Evolutionary conservation across 257 asterid species (phyloP).

Genomic region (Knoxia roxburghii): DNA sequence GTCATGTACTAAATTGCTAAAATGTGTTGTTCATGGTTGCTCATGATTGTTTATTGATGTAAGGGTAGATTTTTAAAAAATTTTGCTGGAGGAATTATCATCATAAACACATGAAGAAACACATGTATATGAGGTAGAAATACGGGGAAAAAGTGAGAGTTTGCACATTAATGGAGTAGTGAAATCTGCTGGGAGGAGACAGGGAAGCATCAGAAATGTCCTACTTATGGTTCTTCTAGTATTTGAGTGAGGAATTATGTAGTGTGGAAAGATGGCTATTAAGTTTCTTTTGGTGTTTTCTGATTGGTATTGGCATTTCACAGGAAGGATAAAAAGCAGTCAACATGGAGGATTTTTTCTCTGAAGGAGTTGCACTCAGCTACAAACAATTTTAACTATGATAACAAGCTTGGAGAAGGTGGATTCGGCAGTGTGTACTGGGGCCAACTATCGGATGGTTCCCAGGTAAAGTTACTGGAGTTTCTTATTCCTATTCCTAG

Average conservation of each 20-base stretch:
- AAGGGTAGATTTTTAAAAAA: neutral
- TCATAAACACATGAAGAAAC: too few relatives aligned
- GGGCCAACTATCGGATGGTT: conserved; percentile 99
- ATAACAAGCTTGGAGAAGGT: conserved; percentile 99
- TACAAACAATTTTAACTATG: conserved; percentile 90
- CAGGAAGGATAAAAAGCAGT: conserved; percentile 30
- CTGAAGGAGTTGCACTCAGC: conserved; percentile 90
- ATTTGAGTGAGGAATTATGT: too few relatives aligned
- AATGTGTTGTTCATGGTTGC: neutral
- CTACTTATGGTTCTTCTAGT: too few relatives aligned
- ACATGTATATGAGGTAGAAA: too few relatives aligned
- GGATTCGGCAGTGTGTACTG: conserved; percentile 98
- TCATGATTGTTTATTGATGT: neutral
- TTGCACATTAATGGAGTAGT: too few relatives aligned
- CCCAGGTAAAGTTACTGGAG: conserved; percentile 54
- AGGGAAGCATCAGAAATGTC: too few relatives aligned
- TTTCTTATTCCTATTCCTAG: neutral
- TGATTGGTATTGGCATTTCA: conserved; percentile 11
- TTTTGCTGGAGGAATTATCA: neutral
- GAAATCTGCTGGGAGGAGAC: too few relatives aligned
- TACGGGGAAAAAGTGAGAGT: too few relatives aligned
- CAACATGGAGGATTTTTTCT: conserved; percentile 86
- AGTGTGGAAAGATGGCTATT: too few relatives aligned
- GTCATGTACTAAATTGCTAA: neutral
- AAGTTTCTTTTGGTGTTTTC: neutral